phyloP scores from a whole-genome alignment of 2,329 filamentous ascomycete species.

The Madurella mycetomatis region DNA sequence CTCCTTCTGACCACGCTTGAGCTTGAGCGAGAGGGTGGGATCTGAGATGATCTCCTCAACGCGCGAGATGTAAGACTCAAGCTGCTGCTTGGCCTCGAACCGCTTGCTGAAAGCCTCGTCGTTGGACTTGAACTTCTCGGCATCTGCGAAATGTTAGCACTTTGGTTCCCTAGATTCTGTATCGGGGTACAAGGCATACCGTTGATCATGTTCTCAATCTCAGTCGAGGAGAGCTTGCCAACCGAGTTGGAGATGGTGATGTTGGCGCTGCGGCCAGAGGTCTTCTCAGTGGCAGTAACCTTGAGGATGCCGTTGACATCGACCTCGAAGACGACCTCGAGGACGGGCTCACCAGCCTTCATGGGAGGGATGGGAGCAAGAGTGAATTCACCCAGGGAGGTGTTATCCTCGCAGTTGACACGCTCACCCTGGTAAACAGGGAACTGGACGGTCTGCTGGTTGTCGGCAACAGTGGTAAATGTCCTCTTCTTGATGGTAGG shows the following conservation, averaged over 20 bases:
- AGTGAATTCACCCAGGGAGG: constrained; percentile 94
- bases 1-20: constrained; percentile 99
- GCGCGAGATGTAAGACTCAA: constrained; percentile 97
- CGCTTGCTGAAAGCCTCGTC: constrained; percentile 99
- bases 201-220: constrained; percentile 98
- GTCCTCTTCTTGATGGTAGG: constrained; percentile 81
- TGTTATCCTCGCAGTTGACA: constrained; percentile 98
- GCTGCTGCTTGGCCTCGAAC: constrained; percentile 98
- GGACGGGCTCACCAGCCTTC: constrained; percentile 91
- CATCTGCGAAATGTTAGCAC: constrained; percentile 50
- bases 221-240: constrained; percentile 87
- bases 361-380: constrained; percentile 82
- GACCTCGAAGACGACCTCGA: constrained; percentile 98
- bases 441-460: constrained; percentile 82
- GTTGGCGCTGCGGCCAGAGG: constrained; percentile 94
- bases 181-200: constrained; percentile 40
- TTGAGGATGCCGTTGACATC: constrained; percentile 99
- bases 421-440: constrained; percentile 94
- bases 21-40: constrained; percentile 90
- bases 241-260: constrained; percentile 99
- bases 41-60: constrained; percentile 99
- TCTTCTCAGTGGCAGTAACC: constrained; percentile 99
- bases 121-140: constrained; percentile 96
- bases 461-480: constrained; percentile 79
- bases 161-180: constrained; percentile 19